Evolutionary conservation across 2,329 filamentous ascomycete genomes (phyloP).

Genomic region (Bipolaris oryzae): DNA sequence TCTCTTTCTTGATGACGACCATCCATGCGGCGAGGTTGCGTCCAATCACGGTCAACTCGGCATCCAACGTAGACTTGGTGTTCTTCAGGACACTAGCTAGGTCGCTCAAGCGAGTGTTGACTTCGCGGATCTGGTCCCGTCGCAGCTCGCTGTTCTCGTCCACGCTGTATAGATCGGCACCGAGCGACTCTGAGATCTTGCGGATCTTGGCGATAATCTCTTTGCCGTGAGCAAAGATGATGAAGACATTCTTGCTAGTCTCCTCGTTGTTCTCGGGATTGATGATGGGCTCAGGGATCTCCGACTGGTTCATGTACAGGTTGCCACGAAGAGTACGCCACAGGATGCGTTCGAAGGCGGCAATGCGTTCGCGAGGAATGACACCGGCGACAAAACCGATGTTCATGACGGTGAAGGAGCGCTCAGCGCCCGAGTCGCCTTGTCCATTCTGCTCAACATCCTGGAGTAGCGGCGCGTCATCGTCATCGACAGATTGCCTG

Average conservation of each 20-base stretch:
- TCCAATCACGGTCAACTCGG: conserved; percentile 90
- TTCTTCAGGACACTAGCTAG: conserved; percentile 91
- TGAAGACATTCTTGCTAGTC: conserved; percentile 96
- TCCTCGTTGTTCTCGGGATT: conserved; percentile 92
- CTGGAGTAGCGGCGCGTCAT: conserved; percentile 90
- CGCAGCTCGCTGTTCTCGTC: conserved; percentile 97
- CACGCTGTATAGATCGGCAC: conserved; percentile 93
- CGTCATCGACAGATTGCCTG: conserved; percentile 78
- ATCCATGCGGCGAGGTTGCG: conserved; percentile 95
- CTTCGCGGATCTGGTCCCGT: conserved; percentile 94
- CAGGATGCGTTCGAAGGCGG: conserved; percentile 93
- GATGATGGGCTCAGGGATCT: conserved; percentile 91
- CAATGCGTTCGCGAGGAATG: conserved; percentile 89
- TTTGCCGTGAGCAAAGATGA: conserved; percentile 98
- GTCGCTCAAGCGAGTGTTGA: conserved; percentile 90
- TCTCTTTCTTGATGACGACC: conserved; percentile 97
- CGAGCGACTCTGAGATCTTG: conserved; percentile 97
- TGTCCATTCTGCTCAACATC: conserved; percentile 86
- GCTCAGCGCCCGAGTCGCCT: conserved; percentile 71
- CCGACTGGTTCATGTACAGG: conserved; percentile 99
- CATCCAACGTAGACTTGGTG: conserved; percentile 91
- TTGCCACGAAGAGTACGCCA: conserved; percentile 98
- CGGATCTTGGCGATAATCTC: conserved; percentile 98
- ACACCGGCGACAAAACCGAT: conserved; percentile 98
- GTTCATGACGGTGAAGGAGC: conserved; percentile 96